Conservation (phyloP, 352 stramenopile species). For the Hyaloperonospora arabidopsidis region DNA sequence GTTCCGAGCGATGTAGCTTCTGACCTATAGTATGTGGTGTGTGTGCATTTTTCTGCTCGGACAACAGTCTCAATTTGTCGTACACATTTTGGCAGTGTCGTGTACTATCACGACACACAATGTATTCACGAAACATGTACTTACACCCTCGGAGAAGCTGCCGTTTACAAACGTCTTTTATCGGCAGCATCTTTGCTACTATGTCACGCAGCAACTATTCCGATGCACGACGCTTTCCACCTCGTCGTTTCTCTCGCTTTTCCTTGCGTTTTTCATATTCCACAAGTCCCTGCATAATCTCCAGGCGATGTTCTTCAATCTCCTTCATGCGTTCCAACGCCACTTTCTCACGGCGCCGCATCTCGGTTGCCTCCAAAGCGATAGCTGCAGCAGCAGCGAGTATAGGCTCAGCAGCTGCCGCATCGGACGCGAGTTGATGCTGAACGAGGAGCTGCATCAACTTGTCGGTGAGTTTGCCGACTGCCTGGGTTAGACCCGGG, state of each 20-base stretch:
- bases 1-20: no score
- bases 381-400: slow-evolving; percentile 29
- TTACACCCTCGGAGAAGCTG: no score
- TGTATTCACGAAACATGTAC: no score
- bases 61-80: no score
- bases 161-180: no score
- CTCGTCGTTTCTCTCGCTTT: slow-evolving; percentile 8
- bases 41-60: no score
- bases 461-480: slow-evolving; percentile 53
- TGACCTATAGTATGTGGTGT: no score
- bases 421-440: slow-evolving; percentile 23
- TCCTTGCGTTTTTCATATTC: slow-evolving; percentile 57
- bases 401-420: slow-evolving; percentile 16
- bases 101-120: no score
- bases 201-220: background rate
- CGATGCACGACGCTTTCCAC: slow-evolving; percentile 4
- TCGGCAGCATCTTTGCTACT: no score
- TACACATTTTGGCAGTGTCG: no score
- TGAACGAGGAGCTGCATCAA: slow-evolving; percentile 30
- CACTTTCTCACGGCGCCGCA: slow-evolving; percentile 38
- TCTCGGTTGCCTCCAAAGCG: slow-evolving; percentile 39
- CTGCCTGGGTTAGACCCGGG: slow-evolving; percentile 43
- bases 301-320: slow-evolving; percentile 53
- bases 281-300: slow-evolving; percentile 54
- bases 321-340: slow-evolving; percentile 43